Evolutionary conservation across 768 basidiomycete genomes (phyloP).

Genomic region (Leucocoprinus leucothites): DNA sequence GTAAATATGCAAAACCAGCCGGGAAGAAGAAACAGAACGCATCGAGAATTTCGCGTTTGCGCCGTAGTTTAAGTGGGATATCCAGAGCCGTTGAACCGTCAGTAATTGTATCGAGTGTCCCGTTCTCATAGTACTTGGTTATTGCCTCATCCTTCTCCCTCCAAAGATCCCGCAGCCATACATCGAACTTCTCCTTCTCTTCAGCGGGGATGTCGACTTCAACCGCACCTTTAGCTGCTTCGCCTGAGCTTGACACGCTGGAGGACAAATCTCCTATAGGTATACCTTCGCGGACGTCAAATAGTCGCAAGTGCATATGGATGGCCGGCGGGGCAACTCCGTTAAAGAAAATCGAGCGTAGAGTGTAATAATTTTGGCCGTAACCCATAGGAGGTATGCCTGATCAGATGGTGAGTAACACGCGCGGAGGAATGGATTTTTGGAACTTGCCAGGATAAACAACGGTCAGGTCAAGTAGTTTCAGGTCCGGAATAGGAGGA

Average conservation of each 20-base stretch:
- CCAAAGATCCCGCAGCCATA: constrained; percentile 85
- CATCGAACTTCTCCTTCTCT: constrained; percentile 70
- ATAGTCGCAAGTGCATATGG: constrained; percentile 84
- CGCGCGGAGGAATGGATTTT: not conserved
- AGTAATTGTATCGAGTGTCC: constrained; percentile 36
- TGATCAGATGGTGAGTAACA: constrained; percentile 24
- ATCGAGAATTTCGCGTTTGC: constrained; percentile 52
- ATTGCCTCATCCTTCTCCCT: constrained; percentile 79
- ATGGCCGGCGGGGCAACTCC: constrained; percentile 80
- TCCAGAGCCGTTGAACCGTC: constrained; percentile 30
- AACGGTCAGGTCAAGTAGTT: constrained; percentile 87
- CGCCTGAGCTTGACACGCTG: constrained; percentile 28
- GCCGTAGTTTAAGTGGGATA: constrained; percentile 59
- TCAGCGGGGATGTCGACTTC: constrained; percentile 51
- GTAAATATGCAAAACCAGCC: constrained; percentile 45
- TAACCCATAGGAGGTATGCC: constrained; percentile 78
- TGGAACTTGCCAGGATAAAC: constrained; percentile 77
- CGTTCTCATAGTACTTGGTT: constrained; percentile 56
- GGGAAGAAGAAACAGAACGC: constrained; percentile 76
- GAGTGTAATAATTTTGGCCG: constrained; percentile 86
- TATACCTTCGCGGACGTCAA: constrained; percentile 61
- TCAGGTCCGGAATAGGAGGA: constrained; percentile 72
- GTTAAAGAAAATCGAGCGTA: constrained; percentile 84
- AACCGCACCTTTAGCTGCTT: constrained; percentile 25
- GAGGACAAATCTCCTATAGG: constrained; percentile 64